Evolutionary conservation across 2,329 filamentous ascomycete species (phyloP).

Genomic region (Achaetomium macrosporum): DNA sequence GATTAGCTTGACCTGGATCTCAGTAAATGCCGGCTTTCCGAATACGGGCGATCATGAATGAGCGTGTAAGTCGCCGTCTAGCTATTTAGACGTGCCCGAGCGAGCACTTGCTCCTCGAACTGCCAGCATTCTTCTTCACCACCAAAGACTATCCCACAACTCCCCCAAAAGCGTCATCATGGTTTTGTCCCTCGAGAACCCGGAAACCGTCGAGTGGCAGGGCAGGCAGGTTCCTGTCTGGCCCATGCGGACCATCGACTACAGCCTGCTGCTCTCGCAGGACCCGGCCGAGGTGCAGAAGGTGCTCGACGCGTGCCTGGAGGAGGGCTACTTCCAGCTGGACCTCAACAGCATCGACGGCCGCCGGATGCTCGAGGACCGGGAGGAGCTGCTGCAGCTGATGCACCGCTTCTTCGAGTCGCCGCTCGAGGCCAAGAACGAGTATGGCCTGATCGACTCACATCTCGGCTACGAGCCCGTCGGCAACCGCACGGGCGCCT

Average conservation of each 20-base stretch:
- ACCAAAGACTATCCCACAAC: not conserved
- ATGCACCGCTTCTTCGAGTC: conserved; percentile 52
- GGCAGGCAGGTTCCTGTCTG: conserved; percentile 46
- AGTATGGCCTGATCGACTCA: conserved; percentile 48
- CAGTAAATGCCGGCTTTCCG: not conserved
- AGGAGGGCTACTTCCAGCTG: conserved; percentile 52
- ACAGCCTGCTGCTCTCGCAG: conserved; percentile 46
- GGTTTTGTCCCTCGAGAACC: conserved; percentile 35
- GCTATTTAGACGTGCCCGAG: too few relatives aligned
- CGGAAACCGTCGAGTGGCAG: conserved; percentile 43
- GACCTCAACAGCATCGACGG: conserved; percentile 49
- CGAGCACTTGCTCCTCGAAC: too few relatives aligned
- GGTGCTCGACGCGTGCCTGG: conserved; percentile 43
- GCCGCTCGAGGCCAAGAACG: conserved; percentile 50
- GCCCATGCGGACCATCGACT: conserved; percentile 48
- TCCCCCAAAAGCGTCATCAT: conserved; percentile 26
- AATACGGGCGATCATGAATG: not conserved
- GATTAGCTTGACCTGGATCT: not conserved
- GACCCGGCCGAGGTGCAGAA: conserved; percentile 49
- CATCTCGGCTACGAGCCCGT: conserved; percentile 49
- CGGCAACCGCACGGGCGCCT: conserved; percentile 43
- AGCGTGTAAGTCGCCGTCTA: too few relatives aligned
- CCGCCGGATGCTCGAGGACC: conserved; percentile 46
- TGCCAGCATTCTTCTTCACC: too few relatives aligned
- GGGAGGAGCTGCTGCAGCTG: conserved; percentile 46